phyloP scores from a whole-genome alignment of 1,284 basidiomycete genomes.

The Dichomitus squalens region DNA sequence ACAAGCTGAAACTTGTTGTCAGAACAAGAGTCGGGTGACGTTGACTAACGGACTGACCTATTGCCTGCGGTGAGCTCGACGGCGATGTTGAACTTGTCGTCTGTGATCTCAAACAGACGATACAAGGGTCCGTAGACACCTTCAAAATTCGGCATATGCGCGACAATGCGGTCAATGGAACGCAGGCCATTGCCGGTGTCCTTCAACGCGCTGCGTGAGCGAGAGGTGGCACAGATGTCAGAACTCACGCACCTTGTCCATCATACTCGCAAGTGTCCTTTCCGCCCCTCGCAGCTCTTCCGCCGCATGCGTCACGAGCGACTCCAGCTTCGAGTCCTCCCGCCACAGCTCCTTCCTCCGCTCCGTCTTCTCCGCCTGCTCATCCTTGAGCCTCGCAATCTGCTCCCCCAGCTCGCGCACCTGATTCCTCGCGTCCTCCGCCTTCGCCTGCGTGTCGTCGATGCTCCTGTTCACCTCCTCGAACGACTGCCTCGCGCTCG shows the following conservation, averaged over 20 bases:
- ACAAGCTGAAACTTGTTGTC: slow-evolving; percentile 61
- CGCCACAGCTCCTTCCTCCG: slow-evolving; percentile 93
- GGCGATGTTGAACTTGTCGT: slow-evolving; percentile 89
- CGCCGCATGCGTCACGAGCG: slow-evolving; percentile 73
- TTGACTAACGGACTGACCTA: slow-evolving; percentile 53
- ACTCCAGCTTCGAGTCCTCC: slow-evolving; percentile 88
- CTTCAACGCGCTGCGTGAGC: slow-evolving; percentile 40
- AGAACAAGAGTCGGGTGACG: neutral
- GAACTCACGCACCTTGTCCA: slow-evolving; percentile 78
- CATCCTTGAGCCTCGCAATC: slow-evolving; percentile 66
- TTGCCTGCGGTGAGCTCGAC: slow-evolving; percentile 95
- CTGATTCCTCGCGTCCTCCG: slow-evolving; percentile 77
- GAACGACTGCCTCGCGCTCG: slow-evolving; percentile 48
- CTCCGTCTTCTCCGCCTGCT: slow-evolving; percentile 76
- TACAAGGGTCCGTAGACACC: slow-evolving; percentile 95
- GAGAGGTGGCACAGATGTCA: too few species aligned
- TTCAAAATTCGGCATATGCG: slow-evolving; percentile 69
- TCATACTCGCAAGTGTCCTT: slow-evolving; percentile 83
- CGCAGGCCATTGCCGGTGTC: slow-evolving; percentile 89
- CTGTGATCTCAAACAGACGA: slow-evolving; percentile 89
- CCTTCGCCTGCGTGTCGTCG: slow-evolving; percentile 63
- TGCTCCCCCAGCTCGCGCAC: slow-evolving; percentile 71
- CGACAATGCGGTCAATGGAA: slow-evolving; percentile 78
- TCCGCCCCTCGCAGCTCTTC: slow-evolving; percentile 85
- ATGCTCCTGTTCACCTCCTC: slow-evolving; percentile 62